Percentiles rank a stretch among this genome's conserved stretches.
These are phyloP conservation scores for Microbotryum lychnidis-dioicae DNA, from an alignment of 1,284 basidiomycete genomes.

Conservation along the genomic window DNA sequence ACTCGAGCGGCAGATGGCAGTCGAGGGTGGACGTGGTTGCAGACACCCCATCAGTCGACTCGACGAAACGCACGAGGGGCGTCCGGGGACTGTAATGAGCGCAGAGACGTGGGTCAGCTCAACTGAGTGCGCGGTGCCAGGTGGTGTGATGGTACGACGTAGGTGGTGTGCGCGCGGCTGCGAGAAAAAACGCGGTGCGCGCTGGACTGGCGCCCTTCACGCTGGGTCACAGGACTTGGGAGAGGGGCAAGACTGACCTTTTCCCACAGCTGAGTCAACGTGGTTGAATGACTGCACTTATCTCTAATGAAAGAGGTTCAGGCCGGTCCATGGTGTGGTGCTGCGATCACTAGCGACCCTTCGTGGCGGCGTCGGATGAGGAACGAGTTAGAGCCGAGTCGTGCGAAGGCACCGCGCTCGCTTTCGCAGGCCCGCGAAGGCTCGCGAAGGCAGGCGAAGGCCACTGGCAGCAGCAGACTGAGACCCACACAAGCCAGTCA, in stretches of 20 bases:
- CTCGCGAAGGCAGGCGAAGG: too few species aligned
- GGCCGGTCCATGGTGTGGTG: constrained; percentile 1
- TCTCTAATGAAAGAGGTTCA: background rate
- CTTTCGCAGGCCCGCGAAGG: too few species aligned
- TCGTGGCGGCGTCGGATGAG: too few species aligned
- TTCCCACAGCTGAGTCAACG: constrained; percentile 20
- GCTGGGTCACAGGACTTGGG: too few species aligned
- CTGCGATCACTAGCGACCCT: constrained; percentile 15
- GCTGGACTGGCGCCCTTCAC: too few species aligned
- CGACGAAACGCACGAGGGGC: background rate
- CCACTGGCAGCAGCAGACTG: too few species aligned
- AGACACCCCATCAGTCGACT: background rate
- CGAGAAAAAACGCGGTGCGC: too few species aligned
- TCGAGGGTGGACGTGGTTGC: constrained; percentile 1
- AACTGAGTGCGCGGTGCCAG: background rate
- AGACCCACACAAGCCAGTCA: too few species aligned
- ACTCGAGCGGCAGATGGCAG: background rate
- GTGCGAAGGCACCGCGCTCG: too few species aligned
- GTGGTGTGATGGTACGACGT: background rate
- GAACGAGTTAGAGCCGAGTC: too few species aligned
- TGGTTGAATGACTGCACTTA: background rate
- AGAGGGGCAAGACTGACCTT: constrained; percentile 6
- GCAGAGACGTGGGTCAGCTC: background rate
- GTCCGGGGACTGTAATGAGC: constrained; percentile 19
- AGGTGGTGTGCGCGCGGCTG: background rate